Base-by-base conservation (phyloP, 2,329 filamentous ascomycete species). In the Pezicula rhizophila region DNA sequence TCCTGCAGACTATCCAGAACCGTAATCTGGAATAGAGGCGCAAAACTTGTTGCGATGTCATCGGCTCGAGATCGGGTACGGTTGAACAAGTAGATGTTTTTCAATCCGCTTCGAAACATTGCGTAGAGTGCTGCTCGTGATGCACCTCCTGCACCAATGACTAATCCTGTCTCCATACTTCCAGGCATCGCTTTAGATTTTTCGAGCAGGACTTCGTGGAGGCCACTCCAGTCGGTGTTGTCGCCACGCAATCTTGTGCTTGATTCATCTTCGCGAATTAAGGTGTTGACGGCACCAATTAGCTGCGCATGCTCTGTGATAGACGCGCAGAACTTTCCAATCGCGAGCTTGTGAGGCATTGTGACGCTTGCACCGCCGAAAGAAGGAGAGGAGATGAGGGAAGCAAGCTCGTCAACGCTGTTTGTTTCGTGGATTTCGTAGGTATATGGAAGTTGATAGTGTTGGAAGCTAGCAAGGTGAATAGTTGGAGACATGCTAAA, bases 141-240 rank as follows among this genome's bases (percentile, higher is more conserved):
- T 84, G 89, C 89, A 5, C 86, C 85, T 2, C 80, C 80, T 2
- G 80, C 79, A 15, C 80, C 80, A 31, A 84, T 73, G 20, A 84
- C 71, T 12, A 84, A 68, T 1, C 74, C 80, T 3, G 87, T 48
- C 15, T 46, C 11, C 4, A n/a, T 8, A n/a, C 18, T 6, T 11
- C 6, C 23, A 14, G 48, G 28, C 17, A 28, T 20, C 1, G 83
- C 84, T 0, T 85, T 85, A 0, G 84, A 88, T 1, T 88, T 69
- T 1, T 84, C 83, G 35, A 83, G 74, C 2, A 81, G 76, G 39
- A 89, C 78, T 2, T 83, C 82, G 40, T 81, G 73, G 34, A 89
- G 85, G 11, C 86, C 86, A 28, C 88, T 84, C 85, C 85, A 89
- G 60, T 89, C 85, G 0, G 85, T 89, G 50, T 89, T 89, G 49